Conservation (phyloP, 2,329 filamentous ascomycete species). For the Graphium sp. region DNA sequence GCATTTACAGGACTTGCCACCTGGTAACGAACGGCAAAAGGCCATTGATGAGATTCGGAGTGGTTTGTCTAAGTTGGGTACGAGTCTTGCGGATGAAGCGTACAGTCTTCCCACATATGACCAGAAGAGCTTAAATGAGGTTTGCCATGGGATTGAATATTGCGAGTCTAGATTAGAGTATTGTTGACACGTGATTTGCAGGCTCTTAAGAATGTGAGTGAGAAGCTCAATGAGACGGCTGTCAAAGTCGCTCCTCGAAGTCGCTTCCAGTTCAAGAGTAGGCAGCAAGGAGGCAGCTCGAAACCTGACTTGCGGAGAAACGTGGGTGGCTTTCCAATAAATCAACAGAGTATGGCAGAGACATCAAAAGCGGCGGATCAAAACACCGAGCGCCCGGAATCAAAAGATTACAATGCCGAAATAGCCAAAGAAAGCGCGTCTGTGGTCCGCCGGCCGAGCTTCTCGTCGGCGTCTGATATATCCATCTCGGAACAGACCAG, state of each 20-base stretch:
- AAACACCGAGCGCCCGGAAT: constrained; percentile 6
- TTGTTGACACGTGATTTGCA: constrained; percentile 14
- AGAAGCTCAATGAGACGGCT: constrained; percentile 57
- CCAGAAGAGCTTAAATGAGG: constrained; percentile 69
- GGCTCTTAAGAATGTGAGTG: constrained; percentile 66
- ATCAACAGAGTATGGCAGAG: constrained; percentile 7
- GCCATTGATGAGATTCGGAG: constrained; percentile 68
- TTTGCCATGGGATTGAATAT: constrained; percentile 16
- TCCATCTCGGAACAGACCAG: constrained; percentile 48
- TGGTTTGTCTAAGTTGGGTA: constrained; percentile 64
- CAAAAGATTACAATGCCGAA: constrained; percentile 39
- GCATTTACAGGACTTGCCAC: constrained; percentile 39
- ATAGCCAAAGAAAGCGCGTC: constrained; percentile 22
- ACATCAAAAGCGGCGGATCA: not conserved
- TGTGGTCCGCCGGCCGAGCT: constrained; percentile 40
- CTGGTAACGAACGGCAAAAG: constrained; percentile 67
- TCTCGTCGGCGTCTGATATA: constrained; percentile 43
- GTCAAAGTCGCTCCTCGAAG: constrained; percentile 54
- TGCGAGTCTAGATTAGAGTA: constrained; percentile 3
- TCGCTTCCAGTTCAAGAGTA: constrained; percentile 64
- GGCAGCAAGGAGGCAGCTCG: constrained; percentile 18
- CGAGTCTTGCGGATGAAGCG: constrained; percentile 70
- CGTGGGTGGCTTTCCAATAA: constrained; percentile 16
- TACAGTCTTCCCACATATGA: constrained; percentile 79
- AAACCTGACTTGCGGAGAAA: constrained; percentile 25